phyloP scores from a whole-genome alignment of 495 filamentous ascomycete species.

The Penicillium nucicola region DNA sequence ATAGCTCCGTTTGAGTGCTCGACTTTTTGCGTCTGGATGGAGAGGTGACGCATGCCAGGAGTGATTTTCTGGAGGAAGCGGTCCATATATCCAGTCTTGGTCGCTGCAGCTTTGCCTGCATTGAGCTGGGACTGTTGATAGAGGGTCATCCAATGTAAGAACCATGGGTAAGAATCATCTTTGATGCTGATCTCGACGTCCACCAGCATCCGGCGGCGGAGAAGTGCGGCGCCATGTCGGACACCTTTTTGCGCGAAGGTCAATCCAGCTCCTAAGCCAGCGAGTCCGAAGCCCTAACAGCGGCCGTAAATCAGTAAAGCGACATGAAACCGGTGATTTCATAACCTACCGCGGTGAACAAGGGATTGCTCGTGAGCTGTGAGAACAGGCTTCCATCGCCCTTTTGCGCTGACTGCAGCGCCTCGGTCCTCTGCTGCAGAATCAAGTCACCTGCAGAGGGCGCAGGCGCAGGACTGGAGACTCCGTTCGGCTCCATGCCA shows the following conservation, averaged over 20 bases:
- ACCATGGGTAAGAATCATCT: slow-evolving; percentile 91
- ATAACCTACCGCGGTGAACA: slow-evolving; percentile 61
- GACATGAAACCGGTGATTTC: neutral
- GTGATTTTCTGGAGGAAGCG: slow-evolving; percentile 55
- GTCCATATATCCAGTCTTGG: slow-evolving; percentile 45
- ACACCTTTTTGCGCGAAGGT: slow-evolving; percentile 71
- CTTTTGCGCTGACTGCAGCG: slow-evolving; percentile 25
- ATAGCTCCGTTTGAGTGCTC: slow-evolving; percentile 61
- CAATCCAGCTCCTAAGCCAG: slow-evolving; percentile 73
- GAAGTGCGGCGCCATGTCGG: slow-evolving; percentile 63
- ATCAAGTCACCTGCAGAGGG: slow-evolving; percentile 39
- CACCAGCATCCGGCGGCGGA: slow-evolving; percentile 84
- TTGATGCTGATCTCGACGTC: slow-evolving; percentile 92
- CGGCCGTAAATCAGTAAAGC: neutral
- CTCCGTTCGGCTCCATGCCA: slow-evolving; percentile 43
- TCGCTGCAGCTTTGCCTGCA: slow-evolving; percentile 33
- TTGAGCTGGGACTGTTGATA: slow-evolving; percentile 61
- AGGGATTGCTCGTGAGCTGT: slow-evolving; percentile 62
- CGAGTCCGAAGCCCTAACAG: slow-evolving; percentile 74
- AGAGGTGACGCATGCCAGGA: slow-evolving; percentile 64
- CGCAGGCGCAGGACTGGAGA: slow-evolving; percentile 26
- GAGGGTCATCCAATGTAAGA: slow-evolving; percentile 87
- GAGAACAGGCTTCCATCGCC: slow-evolving; percentile 45
- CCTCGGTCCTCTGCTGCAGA: slow-evolving; percentile 37
- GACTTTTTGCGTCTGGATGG: slow-evolving; percentile 62